Percentiles rank a stretch among this genome's conserved stretches.
phyloP scores from a whole-genome alignment of 371 early-diverging fungal genomes.

The Mortierella sp. region DNA sequence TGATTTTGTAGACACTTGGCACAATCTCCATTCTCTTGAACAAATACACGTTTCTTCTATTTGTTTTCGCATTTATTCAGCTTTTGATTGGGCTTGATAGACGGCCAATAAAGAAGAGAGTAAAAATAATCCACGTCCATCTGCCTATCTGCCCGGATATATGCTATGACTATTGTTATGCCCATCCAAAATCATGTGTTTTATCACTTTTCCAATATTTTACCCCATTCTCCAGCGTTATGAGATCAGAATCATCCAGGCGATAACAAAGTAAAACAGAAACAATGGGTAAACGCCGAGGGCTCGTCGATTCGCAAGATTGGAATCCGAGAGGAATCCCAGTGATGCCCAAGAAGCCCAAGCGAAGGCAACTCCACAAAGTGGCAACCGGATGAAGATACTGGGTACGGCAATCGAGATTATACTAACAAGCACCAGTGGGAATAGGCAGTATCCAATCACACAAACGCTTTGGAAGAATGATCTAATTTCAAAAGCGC shows the following conservation, averaged over 20 bases:
- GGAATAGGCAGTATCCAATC: slow-evolving; percentile 96
- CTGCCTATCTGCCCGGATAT: slow-evolving; percentile 1
- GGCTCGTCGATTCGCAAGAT: slow-evolving; percentile 83
- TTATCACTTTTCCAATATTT: neutral
- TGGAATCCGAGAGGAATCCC: slow-evolving; percentile 87
- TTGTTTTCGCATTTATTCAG: neutral
- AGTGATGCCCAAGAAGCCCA: slow-evolving; percentile 95
- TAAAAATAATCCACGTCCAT: neutral
- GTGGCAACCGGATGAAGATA: slow-evolving; percentile 77
- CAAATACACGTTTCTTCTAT: neutral
- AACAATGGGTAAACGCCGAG: slow-evolving; percentile 94
- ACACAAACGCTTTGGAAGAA: slow-evolving; percentile 96
- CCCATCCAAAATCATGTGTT: neutral
- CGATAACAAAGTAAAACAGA: slow-evolving; percentile 92
- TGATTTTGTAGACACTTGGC: slow-evolving; percentile 17
- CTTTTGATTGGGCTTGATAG: slow-evolving; percentile 4
- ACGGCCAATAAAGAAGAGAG: neutral
- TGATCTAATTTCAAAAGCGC: slow-evolving; percentile 65
- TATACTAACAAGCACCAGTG: slow-evolving; percentile 84
- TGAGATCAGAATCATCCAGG: slow-evolving; percentile 89
- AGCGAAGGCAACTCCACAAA: slow-evolving; percentile 78
- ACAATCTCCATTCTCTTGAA: neutral
- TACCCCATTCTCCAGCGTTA: slow-evolving; percentile 24
- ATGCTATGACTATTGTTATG: slow-evolving; percentile 2
- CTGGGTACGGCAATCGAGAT: slow-evolving; percentile 73